Evolutionary conservation across 306 rosid species (phyloP).

Genomic region (Nissolia schottii): DNA sequence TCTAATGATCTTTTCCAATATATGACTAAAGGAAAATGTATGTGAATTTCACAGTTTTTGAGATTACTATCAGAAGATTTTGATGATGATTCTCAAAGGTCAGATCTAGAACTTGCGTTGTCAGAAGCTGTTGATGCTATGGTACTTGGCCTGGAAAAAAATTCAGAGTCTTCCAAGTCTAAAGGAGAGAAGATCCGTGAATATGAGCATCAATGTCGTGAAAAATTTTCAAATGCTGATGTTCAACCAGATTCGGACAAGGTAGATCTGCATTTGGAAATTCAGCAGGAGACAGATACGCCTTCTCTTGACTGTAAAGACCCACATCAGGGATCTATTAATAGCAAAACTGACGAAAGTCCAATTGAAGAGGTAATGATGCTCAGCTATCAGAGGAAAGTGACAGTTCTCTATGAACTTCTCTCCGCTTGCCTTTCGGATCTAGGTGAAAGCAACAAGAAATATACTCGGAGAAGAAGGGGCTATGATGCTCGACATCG

Average conservation of each 20-base stretch:
- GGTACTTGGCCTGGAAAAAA: constrained; percentile 49
- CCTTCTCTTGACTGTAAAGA: constrained; percentile 33
- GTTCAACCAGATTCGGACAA: constrained; percentile 45
- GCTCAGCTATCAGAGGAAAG: constrained; percentile 75
- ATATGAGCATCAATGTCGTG: constrained; percentile 69
- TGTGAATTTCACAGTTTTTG: constrained; percentile 57
- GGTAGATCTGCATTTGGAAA: constrained; percentile 35
- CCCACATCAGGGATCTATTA: constrained; percentile 23
- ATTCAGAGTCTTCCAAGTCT: constrained; percentile 34
- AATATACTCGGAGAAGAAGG: constrained; percentile 52
- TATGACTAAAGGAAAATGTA: background rate
- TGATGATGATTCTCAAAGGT: constrained; percentile 44
- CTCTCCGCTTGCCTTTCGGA: constrained; percentile 85
- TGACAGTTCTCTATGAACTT: constrained; percentile 71
- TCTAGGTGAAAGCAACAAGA: constrained; percentile 40
- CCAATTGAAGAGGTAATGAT: constrained; percentile 57
- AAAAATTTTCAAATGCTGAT: constrained; percentile 53
- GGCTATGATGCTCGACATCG: constrained; percentile 93
- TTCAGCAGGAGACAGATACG: constrained; percentile 27
- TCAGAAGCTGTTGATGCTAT: constrained; percentile 66
- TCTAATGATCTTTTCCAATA: background rate
- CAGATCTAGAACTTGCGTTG: constrained; percentile 72
- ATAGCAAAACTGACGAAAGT: constrained; percentile 31
- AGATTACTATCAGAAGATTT: constrained; percentile 67
- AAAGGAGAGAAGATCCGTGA: constrained; percentile 55